A percentile compares a stretch with the other conserved stretches of the same genome.
phyloP scores from a whole-genome alignment of 192 early-diverging fungal genomes.

The Umbelopsis ramanniana region DNA sequence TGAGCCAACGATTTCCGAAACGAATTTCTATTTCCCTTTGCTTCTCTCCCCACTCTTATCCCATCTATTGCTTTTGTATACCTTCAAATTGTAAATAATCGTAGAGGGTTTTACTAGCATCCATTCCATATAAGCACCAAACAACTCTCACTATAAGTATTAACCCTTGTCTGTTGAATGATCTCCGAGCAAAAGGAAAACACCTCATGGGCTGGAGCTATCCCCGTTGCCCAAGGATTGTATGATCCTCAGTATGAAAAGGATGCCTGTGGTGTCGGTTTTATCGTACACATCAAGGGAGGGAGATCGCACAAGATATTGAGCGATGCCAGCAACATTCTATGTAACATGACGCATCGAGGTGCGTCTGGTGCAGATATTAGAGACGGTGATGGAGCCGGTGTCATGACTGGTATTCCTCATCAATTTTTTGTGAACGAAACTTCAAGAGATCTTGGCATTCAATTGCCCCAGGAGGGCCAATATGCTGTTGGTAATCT shows the following conservation, averaged over 20 bases:
- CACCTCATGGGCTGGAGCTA: slow-evolving; percentile 78
- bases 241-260: slow-evolving; percentile 91
- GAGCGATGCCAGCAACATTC: slow-evolving; percentile 84
- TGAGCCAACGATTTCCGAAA: not conserved
- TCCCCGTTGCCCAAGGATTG: slow-evolving; percentile 86
- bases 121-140: not conserved
- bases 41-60: slow-evolving; percentile 15
- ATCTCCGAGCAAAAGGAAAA: slow-evolving; percentile 35
- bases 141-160: not conserved
- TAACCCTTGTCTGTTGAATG: not conserved
- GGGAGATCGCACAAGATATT: slow-evolving; percentile 82
- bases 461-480: slow-evolving; percentile 72
- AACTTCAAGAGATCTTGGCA: slow-evolving; percentile 59
- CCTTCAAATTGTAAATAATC: slow-evolving; percentile 26
- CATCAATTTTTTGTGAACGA: slow-evolving; percentile 83
- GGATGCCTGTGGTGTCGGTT: slow-evolving; percentile 97
- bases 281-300: slow-evolving; percentile 95
- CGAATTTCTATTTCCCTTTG: not conserved
- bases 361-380: slow-evolving; percentile 93
- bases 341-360: slow-evolving; percentile 99
- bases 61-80: slow-evolving; percentile 7
- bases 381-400: slow-evolving; percentile 98
- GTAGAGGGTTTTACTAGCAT: too few species aligned
- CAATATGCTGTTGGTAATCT: slow-evolving; percentile 98
- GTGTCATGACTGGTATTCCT: slow-evolving; percentile 95